These are phyloP conservation scores for Cajanus cajan DNA, from an alignment of 306 rosid genomes.

Conservation along the genomic window DNA sequence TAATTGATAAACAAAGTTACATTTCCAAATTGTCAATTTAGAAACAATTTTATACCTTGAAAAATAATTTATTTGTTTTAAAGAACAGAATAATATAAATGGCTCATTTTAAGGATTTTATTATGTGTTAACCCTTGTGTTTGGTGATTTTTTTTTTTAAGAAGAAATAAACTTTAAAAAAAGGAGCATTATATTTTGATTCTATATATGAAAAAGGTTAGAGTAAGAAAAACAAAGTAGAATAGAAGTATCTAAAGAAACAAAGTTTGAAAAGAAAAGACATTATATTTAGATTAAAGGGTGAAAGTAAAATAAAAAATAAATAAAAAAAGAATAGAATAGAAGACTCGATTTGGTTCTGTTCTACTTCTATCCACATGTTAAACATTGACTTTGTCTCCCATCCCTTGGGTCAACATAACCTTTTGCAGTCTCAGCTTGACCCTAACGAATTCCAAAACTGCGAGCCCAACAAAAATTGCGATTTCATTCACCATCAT, in stretches of 20 bases:
- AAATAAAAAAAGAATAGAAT: background rate
- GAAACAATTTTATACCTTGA: background rate
- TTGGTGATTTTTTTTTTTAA: background rate
- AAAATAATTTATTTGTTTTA: background rate
- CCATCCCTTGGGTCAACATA: background rate
- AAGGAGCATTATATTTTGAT: background rate
- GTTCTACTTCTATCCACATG: background rate
- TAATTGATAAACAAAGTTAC: background rate
- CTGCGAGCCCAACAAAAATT: background rate
- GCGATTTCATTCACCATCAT: background rate
- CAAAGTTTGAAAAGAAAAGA: background rate
- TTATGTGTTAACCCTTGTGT: background rate
- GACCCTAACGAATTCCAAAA: background rate
- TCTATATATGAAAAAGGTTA: background rate
- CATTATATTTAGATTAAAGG: background rate
- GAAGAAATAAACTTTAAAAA: background rate
- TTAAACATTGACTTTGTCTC: background rate
- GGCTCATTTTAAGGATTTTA: background rate
- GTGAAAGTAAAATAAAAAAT: background rate
- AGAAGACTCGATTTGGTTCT: background rate
- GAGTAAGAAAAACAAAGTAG: background rate
- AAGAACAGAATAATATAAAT: background rate
- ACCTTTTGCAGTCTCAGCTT: background rate
- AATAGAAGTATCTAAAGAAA: background rate
- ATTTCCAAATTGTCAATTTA: background rate